Base-by-base conservation (phyloP, 169 alveolate genomes). In the Eimeria brunetti region DNA sequence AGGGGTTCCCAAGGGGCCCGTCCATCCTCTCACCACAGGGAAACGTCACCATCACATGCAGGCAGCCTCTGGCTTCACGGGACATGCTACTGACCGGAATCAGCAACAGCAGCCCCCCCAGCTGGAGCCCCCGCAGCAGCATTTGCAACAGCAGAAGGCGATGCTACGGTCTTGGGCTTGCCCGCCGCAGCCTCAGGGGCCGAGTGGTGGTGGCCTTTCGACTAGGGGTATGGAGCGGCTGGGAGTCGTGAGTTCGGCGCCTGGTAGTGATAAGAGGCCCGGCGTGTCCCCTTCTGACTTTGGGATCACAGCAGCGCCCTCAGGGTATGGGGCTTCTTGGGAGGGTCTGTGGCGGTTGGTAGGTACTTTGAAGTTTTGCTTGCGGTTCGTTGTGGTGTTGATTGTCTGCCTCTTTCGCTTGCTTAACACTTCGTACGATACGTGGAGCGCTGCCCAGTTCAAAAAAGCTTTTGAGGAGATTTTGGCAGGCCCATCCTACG, bases 401-500 rank as follows among this genome's bases (percentile, higher is more conserved):
- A 41, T 86, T 86, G 92, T 86, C 30, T 86, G 92, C 14, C 78
- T 62, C 14, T 86, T 41, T 24, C 92, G 92, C 64, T 83, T 86
- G 75, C 92, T 86, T 64, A 86, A 86, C 81, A 86, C 92, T 49
- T 86, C 92, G 14, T 86, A 86, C 83, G 92, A 86, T 53, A 36
- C 92, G 46, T 86, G 92, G 92, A 86, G 92, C n/a, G 36, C 92
- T 30, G n/a, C 81, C 58, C 81, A 86, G 51, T 86, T 86, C 81
- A 86, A 22, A 60, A 46, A 86, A 36, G 58, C 41, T 51, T 86
- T 86, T 38, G 33, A 41, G 64, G 83, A 49, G 6, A 36, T 41
- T 24, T 27, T 86, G 83, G 41, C 92, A 38, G 81, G 92, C 83
- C 33, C 83, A n/a, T 53, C 83, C 53, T 5, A 38, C 83, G n/a